Base-by-base conservation (phyloP, 208 protist genomes). In the Vickermania spadyakhi region DNA sequence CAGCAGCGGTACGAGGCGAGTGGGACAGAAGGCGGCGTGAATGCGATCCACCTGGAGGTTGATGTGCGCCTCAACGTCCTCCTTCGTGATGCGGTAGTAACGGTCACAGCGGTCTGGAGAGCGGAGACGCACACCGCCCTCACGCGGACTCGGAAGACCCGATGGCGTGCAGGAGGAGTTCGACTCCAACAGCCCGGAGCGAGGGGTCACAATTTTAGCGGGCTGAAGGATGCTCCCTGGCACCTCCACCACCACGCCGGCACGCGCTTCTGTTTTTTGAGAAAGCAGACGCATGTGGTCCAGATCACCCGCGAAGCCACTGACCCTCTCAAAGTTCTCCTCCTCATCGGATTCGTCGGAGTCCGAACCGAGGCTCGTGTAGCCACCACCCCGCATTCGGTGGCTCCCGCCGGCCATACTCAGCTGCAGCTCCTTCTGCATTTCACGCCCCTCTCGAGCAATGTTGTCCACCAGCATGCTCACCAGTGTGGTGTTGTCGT, bases 1-100 rank as follows among this genome's bases (percentile, higher is more conserved):
- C n/a, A 91, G 67, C 26, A 62, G 66, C 50, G 84, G 70, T n/a
- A 91, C 69, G 28, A 91, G 73, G 2, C 69, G 57, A 0, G 58
- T 45, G 14, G 81, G 75, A 23, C 57, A 31, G 60, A 88, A 81
- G 23, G 66, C 55, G 7, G 52, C 57, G 30, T 59, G 64, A 28
- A 88, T 81, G 36, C 56, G 2, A 36, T 42, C 55, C 21, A 63
- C 79, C 49, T 75, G 59, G 60, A 64, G 71, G 60, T 73, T 52
- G n/a, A 91, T 49, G 29, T 73, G 70, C 1, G 65, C 68, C 50
- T 77, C 63, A 23, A 84, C 61, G 11, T 78, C 77, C 18, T 55
- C 59, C 0, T 68, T 63, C 3, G 64, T 67, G 11, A 75, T 56
- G 21, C 27, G 26, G 36, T 22, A 11, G 25, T 31, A 11, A 49